phyloP scores from a whole-genome alignment of 1,139 yeast genomes.

The Blastobotrys petasosporus region DNA sequence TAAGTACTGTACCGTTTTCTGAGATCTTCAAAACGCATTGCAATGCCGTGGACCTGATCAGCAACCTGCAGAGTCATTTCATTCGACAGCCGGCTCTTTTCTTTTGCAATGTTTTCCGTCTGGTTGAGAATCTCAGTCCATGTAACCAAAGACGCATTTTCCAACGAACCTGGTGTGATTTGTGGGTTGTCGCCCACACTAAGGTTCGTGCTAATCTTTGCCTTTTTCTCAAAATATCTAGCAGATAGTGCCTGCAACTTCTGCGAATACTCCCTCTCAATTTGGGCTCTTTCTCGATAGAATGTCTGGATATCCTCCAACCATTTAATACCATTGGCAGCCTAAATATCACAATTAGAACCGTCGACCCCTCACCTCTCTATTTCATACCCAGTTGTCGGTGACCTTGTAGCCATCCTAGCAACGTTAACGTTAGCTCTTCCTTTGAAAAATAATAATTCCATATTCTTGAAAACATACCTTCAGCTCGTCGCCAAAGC shows the following conservation, averaged over 20 bases:
- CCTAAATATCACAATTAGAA: conserved; percentile 18
- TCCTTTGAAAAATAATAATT: conserved; percentile 6
- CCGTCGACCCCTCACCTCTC: background rate
- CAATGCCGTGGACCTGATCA: conserved; percentile 54
- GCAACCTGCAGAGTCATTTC: conserved; percentile 60
- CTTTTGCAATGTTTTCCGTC: conserved; percentile 74
- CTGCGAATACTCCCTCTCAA: conserved; percentile 78
- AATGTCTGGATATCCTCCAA: conserved; percentile 72
- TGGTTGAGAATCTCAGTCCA: conserved; percentile 88
- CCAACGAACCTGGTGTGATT: conserved; percentile 91
- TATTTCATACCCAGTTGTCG: conserved; percentile 53
- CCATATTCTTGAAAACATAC: conserved; percentile 17
- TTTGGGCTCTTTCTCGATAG: conserved; percentile 71
- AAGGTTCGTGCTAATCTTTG: conserved; percentile 57
- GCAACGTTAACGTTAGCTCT: conserved; percentile 23
- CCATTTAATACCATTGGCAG: conserved; percentile 66
- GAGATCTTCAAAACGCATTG: conserved; percentile 48
- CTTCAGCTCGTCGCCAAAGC: conserved; percentile 38
- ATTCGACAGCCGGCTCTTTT: conserved; percentile 52
- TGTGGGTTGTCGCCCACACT: conserved; percentile 91
- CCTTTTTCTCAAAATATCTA: conserved; percentile 71
- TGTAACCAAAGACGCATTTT: conserved; percentile 84
- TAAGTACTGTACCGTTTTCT: conserved; percentile 52
- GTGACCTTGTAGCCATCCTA: conserved; percentile 74
- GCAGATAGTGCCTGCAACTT: conserved; percentile 60